These are phyloP conservation scores for Trichosporon sp. DNA, from an alignment of 1,284 basidiomycete genomes.

Conservation along the genomic window DNA sequence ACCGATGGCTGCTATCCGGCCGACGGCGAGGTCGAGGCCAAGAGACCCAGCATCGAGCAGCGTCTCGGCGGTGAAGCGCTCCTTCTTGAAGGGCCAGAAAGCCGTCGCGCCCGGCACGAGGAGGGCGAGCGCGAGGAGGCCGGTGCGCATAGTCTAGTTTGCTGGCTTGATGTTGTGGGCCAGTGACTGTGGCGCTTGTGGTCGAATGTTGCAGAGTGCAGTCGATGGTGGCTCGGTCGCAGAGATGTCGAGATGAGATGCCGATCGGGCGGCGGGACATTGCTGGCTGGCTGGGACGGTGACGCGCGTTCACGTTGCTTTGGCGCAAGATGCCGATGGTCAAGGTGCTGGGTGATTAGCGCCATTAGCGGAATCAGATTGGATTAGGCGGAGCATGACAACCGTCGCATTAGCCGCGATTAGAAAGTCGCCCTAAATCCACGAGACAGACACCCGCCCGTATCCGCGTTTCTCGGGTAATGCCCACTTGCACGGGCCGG, in stretches of 20 bases:
- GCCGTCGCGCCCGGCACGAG: conserved; percentile 7
- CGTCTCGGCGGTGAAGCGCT: conserved; percentile 79
- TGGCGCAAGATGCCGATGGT: background rate
- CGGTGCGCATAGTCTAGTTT: conserved; percentile 8
- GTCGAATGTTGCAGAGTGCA: too few species aligned
- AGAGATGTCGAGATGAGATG: too few species aligned
- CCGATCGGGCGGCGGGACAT: too few species aligned
- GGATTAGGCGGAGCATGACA: conserved; percentile 4
- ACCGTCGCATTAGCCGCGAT: conserved; percentile 1
- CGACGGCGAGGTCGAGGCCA: conserved; percentile 62
- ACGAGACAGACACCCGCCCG: too few species aligned
- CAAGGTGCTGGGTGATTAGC: too few species aligned
- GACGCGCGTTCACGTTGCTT: background rate
- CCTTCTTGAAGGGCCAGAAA: conserved; percentile 71
- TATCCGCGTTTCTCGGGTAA: conserved; percentile 7
- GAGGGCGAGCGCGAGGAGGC: conserved; percentile 10
- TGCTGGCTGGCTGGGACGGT: too few species aligned
- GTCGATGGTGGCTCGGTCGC: background rate
- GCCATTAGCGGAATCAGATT: background rate
- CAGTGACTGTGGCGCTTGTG: background rate
- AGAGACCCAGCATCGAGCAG: conserved; percentile 74
- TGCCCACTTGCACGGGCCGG: background rate
- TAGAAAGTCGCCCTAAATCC: too few species aligned
- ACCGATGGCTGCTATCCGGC: conserved; percentile 75
- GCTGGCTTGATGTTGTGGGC: background rate